Evolutionary conservation across 176 grass and related monocot species (phyloP).

Genomic region (Rhynchospora breviuscula): DNA sequence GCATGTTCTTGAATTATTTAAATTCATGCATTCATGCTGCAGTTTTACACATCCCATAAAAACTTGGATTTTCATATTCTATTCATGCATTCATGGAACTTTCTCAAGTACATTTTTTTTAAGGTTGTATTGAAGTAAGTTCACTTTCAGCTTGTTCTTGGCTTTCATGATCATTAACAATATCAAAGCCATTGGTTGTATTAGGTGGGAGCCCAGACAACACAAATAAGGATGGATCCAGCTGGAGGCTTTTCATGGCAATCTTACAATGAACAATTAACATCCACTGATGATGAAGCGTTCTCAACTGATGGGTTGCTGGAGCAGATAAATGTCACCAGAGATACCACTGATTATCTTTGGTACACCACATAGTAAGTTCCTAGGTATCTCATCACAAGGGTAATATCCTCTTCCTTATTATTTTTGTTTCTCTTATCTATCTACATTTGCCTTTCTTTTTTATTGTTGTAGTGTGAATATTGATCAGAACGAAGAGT

Average conservation of each 20-base stretch:
- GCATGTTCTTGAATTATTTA: neutral
- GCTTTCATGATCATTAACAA: neutral
- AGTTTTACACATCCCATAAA: neutral
- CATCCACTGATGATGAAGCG: slow-evolving; percentile 50
- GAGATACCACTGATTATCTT: slow-evolving; percentile 91
- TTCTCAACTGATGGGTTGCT: slow-evolving; percentile 72
- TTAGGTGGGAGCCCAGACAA: slow-evolving; percentile 82
- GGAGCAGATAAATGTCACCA: slow-evolving; percentile 92
- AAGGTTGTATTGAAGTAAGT: neutral
- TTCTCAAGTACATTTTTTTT: neutral
- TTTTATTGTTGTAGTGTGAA: slow-evolving; percentile 45
- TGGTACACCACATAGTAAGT: slow-evolving; percentile 98
- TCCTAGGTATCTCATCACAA: neutral
- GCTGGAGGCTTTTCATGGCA: slow-evolving; percentile 73
- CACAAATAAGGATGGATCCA: slow-evolving; percentile 78
- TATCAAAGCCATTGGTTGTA: neutral
- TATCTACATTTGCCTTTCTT: neutral
- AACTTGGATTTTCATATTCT: neutral
- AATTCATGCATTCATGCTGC: neutral
- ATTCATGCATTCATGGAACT: neutral
- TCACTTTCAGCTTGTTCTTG: neutral
- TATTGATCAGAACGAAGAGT: slow-evolving; percentile 60
- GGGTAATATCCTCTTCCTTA: slow-evolving; percentile 5
- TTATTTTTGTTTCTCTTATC: neutral
- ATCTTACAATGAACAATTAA: slow-evolving; percentile 79